Evolutionary conservation across 805 yeast genomes (phyloP).

Genomic region (Yarrowia hollandica): DNA sequence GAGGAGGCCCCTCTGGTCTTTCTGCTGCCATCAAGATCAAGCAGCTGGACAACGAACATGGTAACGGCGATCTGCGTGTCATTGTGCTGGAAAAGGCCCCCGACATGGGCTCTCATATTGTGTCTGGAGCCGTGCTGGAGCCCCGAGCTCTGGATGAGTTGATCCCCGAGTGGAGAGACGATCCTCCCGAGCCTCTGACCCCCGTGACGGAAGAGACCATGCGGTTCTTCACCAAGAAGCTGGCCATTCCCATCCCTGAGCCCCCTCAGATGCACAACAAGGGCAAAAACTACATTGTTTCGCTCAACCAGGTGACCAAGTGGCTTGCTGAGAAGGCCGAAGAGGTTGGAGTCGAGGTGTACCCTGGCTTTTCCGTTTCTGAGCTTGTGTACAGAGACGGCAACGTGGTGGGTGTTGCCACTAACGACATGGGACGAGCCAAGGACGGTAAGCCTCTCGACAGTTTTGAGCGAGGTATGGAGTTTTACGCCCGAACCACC

Average conservation of each 20-base stretch:
- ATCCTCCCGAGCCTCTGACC: conserved; percentile 61
- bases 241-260: conserved; percentile 76
- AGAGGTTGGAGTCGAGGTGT: conserved; percentile 88
- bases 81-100: conserved; percentile 90
- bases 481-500: conserved; percentile 85
- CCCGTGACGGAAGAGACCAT: conserved; percentile 72
- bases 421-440: conserved; percentile 86
- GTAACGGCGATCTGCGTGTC: conserved; percentile 71
- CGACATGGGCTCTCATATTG: conserved; percentile 88
- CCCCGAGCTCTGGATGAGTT: conserved; percentile 85
- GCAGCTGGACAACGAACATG: conserved; percentile 71
- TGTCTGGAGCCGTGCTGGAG: conserved; percentile 92
- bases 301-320: conserved; percentile 76
- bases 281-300: conserved; percentile 75
- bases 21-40: conserved; percentile 90
- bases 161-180: conserved; percentile 59
- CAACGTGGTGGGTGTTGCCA: conserved; percentile 83
- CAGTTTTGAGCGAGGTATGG: conserved; percentile 95
- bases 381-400: conserved; percentile 64
- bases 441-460: conserved; percentile 75
- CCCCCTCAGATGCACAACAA: conserved; percentile 87
- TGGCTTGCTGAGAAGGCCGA: conserved; percentile 87
- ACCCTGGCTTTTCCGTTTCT: conserved; percentile 84
- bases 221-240: conserved; percentile 62
- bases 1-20: conserved; percentile 97